Percentiles rank a stretch among this genome's conserved stretches.
phyloP scores from a whole-genome alignment of 2,329 filamentous ascomycete genomes.

The Orbilia ellipsospora region DNA sequence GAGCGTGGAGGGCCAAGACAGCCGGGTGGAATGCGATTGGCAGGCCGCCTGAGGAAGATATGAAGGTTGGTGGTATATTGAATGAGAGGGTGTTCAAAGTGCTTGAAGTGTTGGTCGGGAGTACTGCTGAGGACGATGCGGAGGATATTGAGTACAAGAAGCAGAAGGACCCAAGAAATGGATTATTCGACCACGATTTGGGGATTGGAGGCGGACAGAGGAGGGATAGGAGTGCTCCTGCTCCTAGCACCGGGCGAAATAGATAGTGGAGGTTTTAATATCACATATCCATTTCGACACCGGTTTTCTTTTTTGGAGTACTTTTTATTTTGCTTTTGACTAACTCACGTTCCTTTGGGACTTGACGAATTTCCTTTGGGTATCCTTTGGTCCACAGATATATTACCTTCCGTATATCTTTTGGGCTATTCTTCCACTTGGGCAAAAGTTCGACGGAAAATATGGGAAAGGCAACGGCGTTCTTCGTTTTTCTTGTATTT shows the following conservation, averaged over 20 bases:
- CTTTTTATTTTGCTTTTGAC: background rate
- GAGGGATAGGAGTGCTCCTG: slow-evolving; percentile 22
- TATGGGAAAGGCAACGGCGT: slow-evolving; percentile 12
- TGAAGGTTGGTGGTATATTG: slow-evolving; percentile 60
- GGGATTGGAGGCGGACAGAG: slow-evolving; percentile 14
- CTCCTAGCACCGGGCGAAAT: slow-evolving; percentile 2
- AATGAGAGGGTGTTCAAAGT: slow-evolving; percentile 63
- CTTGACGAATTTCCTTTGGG: slow-evolving; percentile 3
- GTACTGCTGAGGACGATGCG: slow-evolving; percentile 63
- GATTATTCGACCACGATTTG: slow-evolving; percentile 36
- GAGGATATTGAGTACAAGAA: slow-evolving; percentile 59
- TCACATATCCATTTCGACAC: background rate
- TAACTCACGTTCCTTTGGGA: too few species aligned
- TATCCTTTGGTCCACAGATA: slow-evolving; percentile 5
- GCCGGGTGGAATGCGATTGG: slow-evolving; percentile 62
- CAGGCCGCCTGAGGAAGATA: slow-evolving; percentile 58
- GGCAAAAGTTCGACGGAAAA: slow-evolving; percentile 46
- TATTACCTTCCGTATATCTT: background rate
- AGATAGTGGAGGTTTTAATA: background rate
- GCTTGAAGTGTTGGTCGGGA: slow-evolving; percentile 63
- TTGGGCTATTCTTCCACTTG: background rate
- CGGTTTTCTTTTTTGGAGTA: background rate
- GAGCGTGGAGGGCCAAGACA: slow-evolving; percentile 62
- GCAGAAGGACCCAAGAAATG: slow-evolving; percentile 47
- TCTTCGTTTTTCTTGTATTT: slow-evolving; percentile 2